A percentile compares a stretch with the other conserved stretches of the same genome.
These are phyloP conservation scores for Penicillium herquei DNA, from an alignment of 495 filamentous ascomycete species.

Conservation along the genomic window DNA sequence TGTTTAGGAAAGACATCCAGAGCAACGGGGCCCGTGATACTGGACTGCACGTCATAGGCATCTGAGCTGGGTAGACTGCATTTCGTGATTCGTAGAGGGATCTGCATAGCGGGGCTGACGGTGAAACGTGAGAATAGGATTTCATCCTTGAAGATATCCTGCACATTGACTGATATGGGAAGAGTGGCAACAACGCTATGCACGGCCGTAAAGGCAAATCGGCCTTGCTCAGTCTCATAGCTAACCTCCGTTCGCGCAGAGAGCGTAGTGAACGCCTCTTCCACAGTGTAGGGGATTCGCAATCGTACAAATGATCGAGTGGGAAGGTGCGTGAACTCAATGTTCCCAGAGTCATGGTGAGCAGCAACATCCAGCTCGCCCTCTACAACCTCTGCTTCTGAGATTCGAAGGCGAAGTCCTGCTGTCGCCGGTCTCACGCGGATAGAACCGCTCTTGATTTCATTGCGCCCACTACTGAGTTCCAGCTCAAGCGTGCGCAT, in stretches of 20 bases:
- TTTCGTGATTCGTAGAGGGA: constrained; percentile 71
- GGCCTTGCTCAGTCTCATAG: constrained; percentile 73
- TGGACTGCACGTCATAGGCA: constrained; percentile 63
- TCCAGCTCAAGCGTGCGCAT: constrained; percentile 73
- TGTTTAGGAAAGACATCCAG: constrained; percentile 75
- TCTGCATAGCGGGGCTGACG: constrained; percentile 70
- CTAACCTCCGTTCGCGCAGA: constrained; percentile 71
- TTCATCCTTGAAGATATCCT: constrained; percentile 87
- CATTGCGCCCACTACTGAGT: constrained; percentile 73
- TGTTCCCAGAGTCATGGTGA: constrained; percentile 62
- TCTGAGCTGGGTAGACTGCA: constrained; percentile 70
- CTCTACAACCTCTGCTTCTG: constrained; percentile 60
- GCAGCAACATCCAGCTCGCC: constrained; percentile 52
- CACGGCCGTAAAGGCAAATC: constrained; percentile 64
- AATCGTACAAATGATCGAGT: constrained; percentile 52
- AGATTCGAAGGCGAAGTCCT: constrained; percentile 78
- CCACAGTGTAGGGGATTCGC: constrained; percentile 79
- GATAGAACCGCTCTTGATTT: constrained; percentile 65
- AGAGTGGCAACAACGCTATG: constrained; percentile 67
- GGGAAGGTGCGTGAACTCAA: constrained; percentile 60
- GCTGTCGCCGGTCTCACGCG: constrained; percentile 80
- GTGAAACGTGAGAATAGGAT: constrained; percentile 86
- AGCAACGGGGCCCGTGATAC: constrained; percentile 50
- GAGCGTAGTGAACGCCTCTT: constrained; percentile 70
- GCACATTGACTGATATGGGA: constrained; percentile 91